Evolutionary conservation across 2,329 filamentous ascomycete genomes (phyloP).

Genomic region (Lachnum nothofagi): DNA sequence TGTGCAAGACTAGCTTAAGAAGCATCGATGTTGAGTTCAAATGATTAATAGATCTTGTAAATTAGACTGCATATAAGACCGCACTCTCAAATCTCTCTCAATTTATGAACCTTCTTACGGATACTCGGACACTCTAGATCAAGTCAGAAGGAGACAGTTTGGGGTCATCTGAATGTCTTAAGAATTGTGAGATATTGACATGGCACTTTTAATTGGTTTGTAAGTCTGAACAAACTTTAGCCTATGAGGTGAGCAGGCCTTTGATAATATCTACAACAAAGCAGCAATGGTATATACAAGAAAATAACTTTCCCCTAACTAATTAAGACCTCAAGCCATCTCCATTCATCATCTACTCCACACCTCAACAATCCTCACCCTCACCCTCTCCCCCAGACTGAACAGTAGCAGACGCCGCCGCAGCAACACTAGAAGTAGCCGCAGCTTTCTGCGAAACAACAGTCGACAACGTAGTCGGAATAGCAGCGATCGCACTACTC

Average conservation of each 20-base stretch:
- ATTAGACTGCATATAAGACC: too few species aligned
- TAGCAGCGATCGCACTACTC: conserved; percentile 36
- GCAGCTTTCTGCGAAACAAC: conserved; percentile 15
- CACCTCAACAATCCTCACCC: neutral
- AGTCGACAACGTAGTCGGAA: too few species aligned
- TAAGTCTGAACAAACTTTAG: too few species aligned
- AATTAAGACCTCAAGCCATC: neutral
- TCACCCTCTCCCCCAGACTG: neutral
- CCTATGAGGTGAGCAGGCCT: too few species aligned
- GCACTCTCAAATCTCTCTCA: neutral
- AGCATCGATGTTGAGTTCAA: too few species aligned
- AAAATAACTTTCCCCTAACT: neutral
- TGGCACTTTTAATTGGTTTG: too few species aligned
- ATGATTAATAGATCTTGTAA: too few species aligned
- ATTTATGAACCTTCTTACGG: too few species aligned
- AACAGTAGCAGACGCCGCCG: neutral
- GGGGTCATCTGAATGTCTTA: too few species aligned
- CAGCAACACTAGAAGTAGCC: neutral
- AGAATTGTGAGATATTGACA: too few species aligned
- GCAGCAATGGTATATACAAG: neutral
- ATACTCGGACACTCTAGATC: too few species aligned
- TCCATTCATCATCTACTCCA: neutral
- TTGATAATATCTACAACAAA: neutral
- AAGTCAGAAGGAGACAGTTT: too few species aligned
- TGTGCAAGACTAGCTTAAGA: neutral